Conservation (phyloP, 202 grass and related monocot species). For the Saccharum hybrid region DNA sequence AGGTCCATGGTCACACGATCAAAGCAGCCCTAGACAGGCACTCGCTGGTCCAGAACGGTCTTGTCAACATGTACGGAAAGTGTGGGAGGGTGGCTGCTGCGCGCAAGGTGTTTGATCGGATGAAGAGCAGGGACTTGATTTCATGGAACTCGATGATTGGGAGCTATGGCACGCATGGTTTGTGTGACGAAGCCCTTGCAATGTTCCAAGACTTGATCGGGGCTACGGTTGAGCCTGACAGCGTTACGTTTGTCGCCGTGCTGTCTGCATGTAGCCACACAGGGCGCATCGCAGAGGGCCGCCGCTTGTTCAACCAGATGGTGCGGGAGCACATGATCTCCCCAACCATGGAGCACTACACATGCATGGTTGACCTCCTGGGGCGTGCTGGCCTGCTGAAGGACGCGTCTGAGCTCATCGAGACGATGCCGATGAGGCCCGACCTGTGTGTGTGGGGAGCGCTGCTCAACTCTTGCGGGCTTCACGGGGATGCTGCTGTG, state of each 20-base stretch:
- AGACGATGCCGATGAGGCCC: slow-evolving; percentile 52
- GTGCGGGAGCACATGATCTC: slow-evolving; percentile 36
- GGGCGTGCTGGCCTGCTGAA: slow-evolving; percentile 60
- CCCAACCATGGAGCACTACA: slow-evolving; percentile 66
- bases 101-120: slow-evolving; percentile 43
- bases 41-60: slow-evolving; percentile 47
- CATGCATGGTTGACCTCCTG: slow-evolving; percentile 71
- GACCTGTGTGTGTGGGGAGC: slow-evolving; percentile 63
- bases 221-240: slow-evolving; percentile 38
- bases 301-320: slow-evolving; percentile 60
- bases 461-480: slow-evolving; percentile 68
- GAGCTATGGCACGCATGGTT: slow-evolving; percentile 52
- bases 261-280: slow-evolving; percentile 57
- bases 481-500: slow-evolving; percentile 43
- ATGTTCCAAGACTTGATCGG: slow-evolving; percentile 44
- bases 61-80: slow-evolving; percentile 61
- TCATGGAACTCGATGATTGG: slow-evolving; percentile 74
- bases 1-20: slow-evolving; percentile 55
- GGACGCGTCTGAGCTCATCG: slow-evolving; percentile 45
- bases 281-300: slow-evolving; percentile 52
- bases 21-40: slow-evolving; percentile 35
- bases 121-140: slow-evolving; percentile 56
- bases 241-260: slow-evolving; percentile 54
- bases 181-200: slow-evolving; percentile 56
- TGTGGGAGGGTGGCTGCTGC: slow-evolving; percentile 45